Conservation (phyloP, 345 rosid species). For the Litchi chinensis region DNA sequence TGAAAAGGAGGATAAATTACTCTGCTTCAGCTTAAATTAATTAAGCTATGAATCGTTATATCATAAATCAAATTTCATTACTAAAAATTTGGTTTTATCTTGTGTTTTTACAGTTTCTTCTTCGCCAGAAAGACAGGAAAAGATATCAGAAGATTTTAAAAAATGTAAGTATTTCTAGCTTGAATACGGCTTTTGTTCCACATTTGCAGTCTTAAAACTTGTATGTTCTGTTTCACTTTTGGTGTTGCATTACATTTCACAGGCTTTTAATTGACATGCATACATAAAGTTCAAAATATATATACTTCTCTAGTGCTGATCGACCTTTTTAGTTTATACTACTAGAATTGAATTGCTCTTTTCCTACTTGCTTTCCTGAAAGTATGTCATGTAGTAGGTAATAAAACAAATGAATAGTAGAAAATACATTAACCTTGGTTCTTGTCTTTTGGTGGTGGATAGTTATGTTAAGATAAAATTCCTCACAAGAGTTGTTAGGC, state of each 20-base stretch:
- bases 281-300: background rate
- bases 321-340: background rate
- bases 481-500: background rate
- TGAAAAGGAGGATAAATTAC: background rate
- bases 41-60: slow-evolving; percentile 4
- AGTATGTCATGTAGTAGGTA: background rate
- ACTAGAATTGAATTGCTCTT: background rate
- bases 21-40: background rate
- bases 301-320: background rate
- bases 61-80: background rate
- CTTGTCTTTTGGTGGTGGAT: too few species aligned
- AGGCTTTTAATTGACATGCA: background rate
- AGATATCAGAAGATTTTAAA: slow-evolving; percentile 30
- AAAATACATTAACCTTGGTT: background rate
- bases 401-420: background rate
- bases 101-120: slow-evolving; percentile 42
- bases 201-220: background rate
- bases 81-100: background rate
- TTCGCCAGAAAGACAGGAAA: slow-evolving; percentile 19
- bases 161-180: slow-evolving; percentile 44
- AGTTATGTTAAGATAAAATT: too few species aligned
- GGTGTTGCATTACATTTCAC: background rate
- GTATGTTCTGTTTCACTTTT: background rate
- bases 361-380: background rate
- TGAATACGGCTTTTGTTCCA: background rate